These are phyloP conservation scores for Termitomyces eurrhizus DNA, from an alignment of 768 basidiomycete genomes.

Conservation along the genomic window DNA sequence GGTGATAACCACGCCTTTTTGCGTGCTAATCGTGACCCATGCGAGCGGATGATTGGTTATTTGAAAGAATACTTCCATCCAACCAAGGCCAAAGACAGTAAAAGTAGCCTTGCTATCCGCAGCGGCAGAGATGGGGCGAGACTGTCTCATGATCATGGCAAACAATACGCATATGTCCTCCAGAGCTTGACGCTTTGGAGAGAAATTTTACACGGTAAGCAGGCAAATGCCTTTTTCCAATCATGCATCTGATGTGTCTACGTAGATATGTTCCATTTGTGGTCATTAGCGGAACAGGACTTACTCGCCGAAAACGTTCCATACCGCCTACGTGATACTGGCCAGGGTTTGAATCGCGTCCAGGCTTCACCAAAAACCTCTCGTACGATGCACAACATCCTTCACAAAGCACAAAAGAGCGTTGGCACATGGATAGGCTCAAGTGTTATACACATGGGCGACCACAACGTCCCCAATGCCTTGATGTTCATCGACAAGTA, in stretches of 20 bases:
- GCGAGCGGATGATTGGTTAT: constrained; percentile 77
- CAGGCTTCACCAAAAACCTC: constrained; percentile 85
- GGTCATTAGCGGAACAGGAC: constrained; percentile 79
- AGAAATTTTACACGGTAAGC: constrained; percentile 76
- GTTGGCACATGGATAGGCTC: constrained; percentile 85
- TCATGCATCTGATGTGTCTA: constrained; percentile 5
- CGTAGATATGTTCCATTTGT: constrained; percentile 84
- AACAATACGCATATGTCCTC: constrained; percentile 82
- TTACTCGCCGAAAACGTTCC: constrained; percentile 68
- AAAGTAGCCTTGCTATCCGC: constrained; percentile 71
- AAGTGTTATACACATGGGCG: constrained; percentile 87
- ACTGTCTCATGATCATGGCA: constrained; percentile 78
- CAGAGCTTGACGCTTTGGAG: constrained; percentile 87
- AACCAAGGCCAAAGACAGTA: constrained; percentile 58
- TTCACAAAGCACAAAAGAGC: constrained; percentile 77
- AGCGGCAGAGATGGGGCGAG: constrained; percentile 79
- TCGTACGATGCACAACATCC: constrained; percentile 86
- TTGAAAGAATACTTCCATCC: constrained; percentile 78
- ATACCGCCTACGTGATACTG: constrained; percentile 84
- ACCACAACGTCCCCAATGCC: constrained; percentile 81
- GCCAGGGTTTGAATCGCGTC: constrained; percentile 88
- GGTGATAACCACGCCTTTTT: constrained; percentile 90
- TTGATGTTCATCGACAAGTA: constrained; percentile 92
- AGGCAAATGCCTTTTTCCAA: background rate
- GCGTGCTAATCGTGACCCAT: constrained; percentile 82